Percentiles rank a stretch among this genome's conserved stretches.
Conservation (phyloP, 2,329 filamentous ascomycete genomes). For the Stachybotrys echinatus region DNA sequence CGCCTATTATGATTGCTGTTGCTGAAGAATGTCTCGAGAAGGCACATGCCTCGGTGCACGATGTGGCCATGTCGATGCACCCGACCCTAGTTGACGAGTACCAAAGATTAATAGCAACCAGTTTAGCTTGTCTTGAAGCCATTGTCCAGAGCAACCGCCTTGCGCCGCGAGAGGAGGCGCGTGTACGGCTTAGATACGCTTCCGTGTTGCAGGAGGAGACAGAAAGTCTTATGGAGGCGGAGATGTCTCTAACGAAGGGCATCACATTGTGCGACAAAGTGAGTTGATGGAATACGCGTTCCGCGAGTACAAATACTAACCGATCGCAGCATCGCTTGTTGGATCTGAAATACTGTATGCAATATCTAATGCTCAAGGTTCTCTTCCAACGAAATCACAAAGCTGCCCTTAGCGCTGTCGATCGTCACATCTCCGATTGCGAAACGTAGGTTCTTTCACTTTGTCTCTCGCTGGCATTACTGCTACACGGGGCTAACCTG, state of each 20-base stretch:
- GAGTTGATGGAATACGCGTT: slow-evolving; percentile 8
- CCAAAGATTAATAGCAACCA: slow-evolving; percentile 66
- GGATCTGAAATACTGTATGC: slow-evolving; percentile 73
- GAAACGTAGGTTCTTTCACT: slow-evolving; percentile 47
- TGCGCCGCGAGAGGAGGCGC: slow-evolving; percentile 62
- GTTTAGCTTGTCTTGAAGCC: slow-evolving; percentile 66
- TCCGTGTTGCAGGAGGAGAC: slow-evolving; percentile 70
- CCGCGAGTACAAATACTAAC: slow-evolving; percentile 16
- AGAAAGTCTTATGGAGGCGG: slow-evolving; percentile 67
- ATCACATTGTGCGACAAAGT: slow-evolving; percentile 65
- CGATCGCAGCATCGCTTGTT: slow-evolving; percentile 29
- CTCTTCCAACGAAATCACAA: slow-evolving; percentile 67
- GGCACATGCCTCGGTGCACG: slow-evolving; percentile 51
- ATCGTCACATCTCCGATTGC: slow-evolving; percentile 63
- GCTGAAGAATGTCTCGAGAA: slow-evolving; percentile 71
- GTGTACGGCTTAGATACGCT: slow-evolving; percentile 65
- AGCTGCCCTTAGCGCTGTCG: slow-evolving; percentile 66
- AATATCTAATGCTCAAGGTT: slow-evolving; percentile 66
- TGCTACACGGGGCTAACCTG: slow-evolving; percentile 7
- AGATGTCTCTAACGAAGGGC: slow-evolving; percentile 66
- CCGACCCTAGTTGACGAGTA: slow-evolving; percentile 55
- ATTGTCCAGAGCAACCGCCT: slow-evolving; percentile 58
- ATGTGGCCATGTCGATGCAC: slow-evolving; percentile 32
- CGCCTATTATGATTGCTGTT: slow-evolving; percentile 60
- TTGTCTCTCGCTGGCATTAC: background rate